Base-by-base conservation (phyloP, 495 filamentous ascomycete genomes). In the Neurospora terricola region DNA sequence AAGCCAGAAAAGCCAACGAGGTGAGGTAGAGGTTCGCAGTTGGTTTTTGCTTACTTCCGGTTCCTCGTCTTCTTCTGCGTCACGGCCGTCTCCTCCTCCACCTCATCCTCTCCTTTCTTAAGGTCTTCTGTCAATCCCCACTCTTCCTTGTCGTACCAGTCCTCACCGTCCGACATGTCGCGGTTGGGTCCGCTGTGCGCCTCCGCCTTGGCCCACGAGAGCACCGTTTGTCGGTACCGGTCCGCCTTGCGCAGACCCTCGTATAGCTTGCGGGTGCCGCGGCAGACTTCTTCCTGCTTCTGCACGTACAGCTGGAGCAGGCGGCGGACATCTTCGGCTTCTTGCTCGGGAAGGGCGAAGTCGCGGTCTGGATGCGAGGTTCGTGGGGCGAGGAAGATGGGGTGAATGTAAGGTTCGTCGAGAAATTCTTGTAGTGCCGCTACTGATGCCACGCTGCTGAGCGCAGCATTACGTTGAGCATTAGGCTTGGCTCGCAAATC, bases 231-330 rank as follows among this genome's bases (percentile, higher is more conserved):
- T 66, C 94, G 88, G 84, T 93, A 89, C 38, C 92, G 88, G 76
- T 94, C 90, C 5, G 94, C 93, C 62, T 88, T 86, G 72, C 95
- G 82, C 21, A 99, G 86, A 0, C 89, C 91, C 38, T 92, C 86
- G 72, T 94, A 90, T 75, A 98, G 87, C 71, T 88, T 88, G 69
- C 91, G 88, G 10, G 91, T 89, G 3, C 92, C 93, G 11, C 96
- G 91, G 59, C 93, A 91, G 23, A 97, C 91, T 81, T 99, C 95
- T 77, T 98, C 96, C 77, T 98, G 95, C 80, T 97, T 97, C 76
- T 97, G 94, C 14, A 97, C 92, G 76, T 95, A 97, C 3, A 92
- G 86, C 78, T 93, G 88, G 12, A 99, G 86, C 12, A 97, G 81
- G 38, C 91, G 90, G 30, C 95, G 90, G 16, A 93, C 94, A 45